Conservation (phyloP, 441 rosid species). For the Populus trichocarpa region DNA sequence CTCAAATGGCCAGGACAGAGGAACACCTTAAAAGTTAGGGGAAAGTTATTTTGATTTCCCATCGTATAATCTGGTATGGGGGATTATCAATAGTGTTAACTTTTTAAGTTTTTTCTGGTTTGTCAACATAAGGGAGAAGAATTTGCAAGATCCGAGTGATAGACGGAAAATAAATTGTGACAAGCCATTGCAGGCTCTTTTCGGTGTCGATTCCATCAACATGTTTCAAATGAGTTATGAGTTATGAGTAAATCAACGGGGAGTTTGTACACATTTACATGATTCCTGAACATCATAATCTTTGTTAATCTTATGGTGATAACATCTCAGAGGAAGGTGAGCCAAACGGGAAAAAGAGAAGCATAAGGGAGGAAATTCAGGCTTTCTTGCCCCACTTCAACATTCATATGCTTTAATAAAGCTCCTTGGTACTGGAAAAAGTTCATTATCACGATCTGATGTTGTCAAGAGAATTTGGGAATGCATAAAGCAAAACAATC, state of each 20-base stretch:
- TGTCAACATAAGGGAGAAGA: slow-evolving; percentile 52
- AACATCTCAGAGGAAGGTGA: slow-evolving; percentile 34
- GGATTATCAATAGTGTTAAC: neutral
- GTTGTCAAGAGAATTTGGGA: slow-evolving; percentile 47
- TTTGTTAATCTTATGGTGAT: neutral
- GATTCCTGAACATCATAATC: neutral
- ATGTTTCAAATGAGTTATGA: slow-evolving; percentile 57
- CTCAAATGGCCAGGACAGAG: slow-evolving; percentile 77
- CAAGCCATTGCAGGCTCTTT: slow-evolving; percentile 42
- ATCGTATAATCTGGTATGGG: neutral
- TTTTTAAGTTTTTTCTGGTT: slow-evolving; percentile 30
- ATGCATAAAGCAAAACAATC: slow-evolving; percentile 63
- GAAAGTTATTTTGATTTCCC: neutral
- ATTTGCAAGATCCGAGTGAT: slow-evolving; percentile 63
- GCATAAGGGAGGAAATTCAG: slow-evolving; percentile 50
- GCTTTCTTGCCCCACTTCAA: slow-evolving; percentile 62
- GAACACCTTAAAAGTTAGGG: slow-evolving; percentile 24
- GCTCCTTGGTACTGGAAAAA: neutral
- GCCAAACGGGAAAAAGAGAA: slow-evolving; percentile 37
- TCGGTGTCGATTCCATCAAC: slow-evolving; percentile 48
- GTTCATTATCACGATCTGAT: neutral
- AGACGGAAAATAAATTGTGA: slow-evolving; percentile 50
- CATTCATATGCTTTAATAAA: slow-evolving; percentile 11
- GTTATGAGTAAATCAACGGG: slow-evolving; percentile 47
- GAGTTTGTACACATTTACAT: neutral